Evolutionary conservation across 768 basidiomycete species (phyloP).

Genomic region (Rhodotorula paludigena): DNA sequence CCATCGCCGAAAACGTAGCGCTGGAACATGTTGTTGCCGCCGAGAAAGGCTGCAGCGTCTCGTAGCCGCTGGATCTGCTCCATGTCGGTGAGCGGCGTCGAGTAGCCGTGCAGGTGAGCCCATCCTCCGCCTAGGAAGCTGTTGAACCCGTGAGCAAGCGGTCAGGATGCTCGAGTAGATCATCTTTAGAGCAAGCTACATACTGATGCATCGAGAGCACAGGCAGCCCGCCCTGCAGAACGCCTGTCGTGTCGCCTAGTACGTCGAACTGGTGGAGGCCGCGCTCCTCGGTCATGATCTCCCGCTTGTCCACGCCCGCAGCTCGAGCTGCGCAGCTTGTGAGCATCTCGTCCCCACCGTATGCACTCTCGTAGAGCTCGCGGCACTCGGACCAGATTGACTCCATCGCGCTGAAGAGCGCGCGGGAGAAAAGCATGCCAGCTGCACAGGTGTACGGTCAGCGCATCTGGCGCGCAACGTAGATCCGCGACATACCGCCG

Average conservation of each 20-base stretch:
- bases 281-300: constrained; percentile 27
- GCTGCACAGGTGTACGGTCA: background rate
- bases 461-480: background rate
- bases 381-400: constrained; percentile 28
- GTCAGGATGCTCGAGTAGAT: background rate
- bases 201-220: constrained; percentile 38
- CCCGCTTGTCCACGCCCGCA: constrained; percentile 15
- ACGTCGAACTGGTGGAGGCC: constrained; percentile 42
- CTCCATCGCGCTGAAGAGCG: constrained; percentile 20
- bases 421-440: constrained; percentile 25
- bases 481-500: constrained; percentile 6
- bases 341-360: constrained; percentile 42
- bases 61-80: constrained; percentile 19
- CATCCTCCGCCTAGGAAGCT: constrained; percentile 10
- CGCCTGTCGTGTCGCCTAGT: constrained; percentile 40
- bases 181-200: background rate
- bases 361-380: constrained; percentile 27
- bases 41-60: constrained; percentile 34
- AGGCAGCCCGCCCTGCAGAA: constrained; percentile 38
- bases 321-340: constrained; percentile 38
- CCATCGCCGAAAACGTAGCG: constrained; percentile 40
- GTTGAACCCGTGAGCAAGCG: too few relatives aligned
- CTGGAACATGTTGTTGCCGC: constrained; percentile 41
- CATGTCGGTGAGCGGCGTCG: constrained; percentile 23
- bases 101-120: constrained; percentile 31